Base-by-base conservation (phyloP, 768 basidiomycete genomes). In the Hysterangium stoloniferum region DNA sequence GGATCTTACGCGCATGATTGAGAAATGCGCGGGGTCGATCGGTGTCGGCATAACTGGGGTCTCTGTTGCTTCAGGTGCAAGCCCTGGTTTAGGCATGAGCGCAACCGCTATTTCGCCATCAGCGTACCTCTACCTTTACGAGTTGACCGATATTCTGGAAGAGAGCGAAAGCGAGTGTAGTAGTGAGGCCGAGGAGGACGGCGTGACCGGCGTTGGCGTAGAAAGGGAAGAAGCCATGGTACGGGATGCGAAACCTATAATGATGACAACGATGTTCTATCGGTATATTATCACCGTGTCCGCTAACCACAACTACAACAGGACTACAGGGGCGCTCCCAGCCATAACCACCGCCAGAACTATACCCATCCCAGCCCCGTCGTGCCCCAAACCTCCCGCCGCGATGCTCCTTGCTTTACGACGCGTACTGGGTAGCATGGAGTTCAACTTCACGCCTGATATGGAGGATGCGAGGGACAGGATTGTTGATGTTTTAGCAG, bases 401-500 rank as follows among this genome's bases (percentile, higher is more conserved):
- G 70, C 63, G 52, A 61, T 75, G 52, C 64, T 72, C 45, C 65
- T 67, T 38, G 65, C 68, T 35, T 62, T 89, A 47, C 68, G 80
- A 53, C 68, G 71, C 12, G 73, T 72, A 28, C 67, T 89, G 33
- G 86, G 81, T 20, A 71, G 68, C 32, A 64, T 61, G 20, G 75
- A 73, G 45, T 79, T 80, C 58, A 71, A 71, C 48, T 52, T 54
- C 35, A 58, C 49, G 20, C 64, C 57, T 22, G 60, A 60, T 34
- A 62, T 88, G 47, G 86, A 89, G 62, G 85, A 88, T 53, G 86
- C 85, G 41, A 72, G 81, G 51, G 87, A 89, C 63, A 66, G 73
- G n/a, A 80, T 80, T 31, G 84, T 87, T 41, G 87, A 90, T 66
- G 70, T 82, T 70, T 70, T 88, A n/a, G n/a, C n/a, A n/a, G n/a